Percentiles rank a stretch among this genome's conserved stretches.
Evolutionary conservation across 345 rosid genomes (phyloP).

Genomic region (Psidium friedrichsthalianum): DNA sequence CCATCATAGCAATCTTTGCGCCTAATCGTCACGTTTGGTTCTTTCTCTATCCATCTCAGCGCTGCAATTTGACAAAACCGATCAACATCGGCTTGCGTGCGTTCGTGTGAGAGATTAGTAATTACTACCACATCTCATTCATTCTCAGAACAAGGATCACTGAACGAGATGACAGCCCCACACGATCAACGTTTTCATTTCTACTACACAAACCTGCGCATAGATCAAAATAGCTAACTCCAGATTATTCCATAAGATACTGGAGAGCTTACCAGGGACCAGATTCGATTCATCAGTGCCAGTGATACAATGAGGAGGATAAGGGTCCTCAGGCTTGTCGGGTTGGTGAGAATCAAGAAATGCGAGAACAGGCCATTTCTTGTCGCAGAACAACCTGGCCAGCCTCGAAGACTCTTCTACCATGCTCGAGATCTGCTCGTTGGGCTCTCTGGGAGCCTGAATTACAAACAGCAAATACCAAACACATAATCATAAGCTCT

Average conservation of each 20-base stretch:
- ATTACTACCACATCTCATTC: not conserved
- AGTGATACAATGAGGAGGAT: slow-evolving; percentile 26
- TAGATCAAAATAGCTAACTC: not conserved
- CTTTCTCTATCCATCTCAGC: slow-evolving; percentile 33
- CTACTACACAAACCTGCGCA: not conserved
- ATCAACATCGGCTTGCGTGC: not conserved
- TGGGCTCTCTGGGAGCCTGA: slow-evolving; percentile 23
- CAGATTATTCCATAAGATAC: not conserved
- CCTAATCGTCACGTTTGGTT: slow-evolving; percentile 28
- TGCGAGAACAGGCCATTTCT: slow-evolving; percentile 19
- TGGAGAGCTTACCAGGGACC: slow-evolving; percentile 15
- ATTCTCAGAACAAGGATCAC: not conserved
- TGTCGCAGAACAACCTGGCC: slow-evolving; percentile 22
- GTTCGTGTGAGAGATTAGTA: not conserved
- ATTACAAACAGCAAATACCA: not conserved
- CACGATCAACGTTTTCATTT: not conserved
- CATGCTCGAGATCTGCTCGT: slow-evolving; percentile 20
- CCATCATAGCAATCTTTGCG: slow-evolving; percentile 47
- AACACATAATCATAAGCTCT: not conserved
- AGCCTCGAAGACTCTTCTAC: slow-evolving; percentile 13
- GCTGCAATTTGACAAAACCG: slow-evolving; percentile 5
- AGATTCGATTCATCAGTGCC: slow-evolving; percentile 29
- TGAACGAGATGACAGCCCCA: not conserved
- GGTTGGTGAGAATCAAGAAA: slow-evolving; percentile 30
- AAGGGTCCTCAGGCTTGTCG: slow-evolving; percentile 27